Conservation (phyloP, 768 basidiomycete genomes). For the Kwoniella pini region DNA sequence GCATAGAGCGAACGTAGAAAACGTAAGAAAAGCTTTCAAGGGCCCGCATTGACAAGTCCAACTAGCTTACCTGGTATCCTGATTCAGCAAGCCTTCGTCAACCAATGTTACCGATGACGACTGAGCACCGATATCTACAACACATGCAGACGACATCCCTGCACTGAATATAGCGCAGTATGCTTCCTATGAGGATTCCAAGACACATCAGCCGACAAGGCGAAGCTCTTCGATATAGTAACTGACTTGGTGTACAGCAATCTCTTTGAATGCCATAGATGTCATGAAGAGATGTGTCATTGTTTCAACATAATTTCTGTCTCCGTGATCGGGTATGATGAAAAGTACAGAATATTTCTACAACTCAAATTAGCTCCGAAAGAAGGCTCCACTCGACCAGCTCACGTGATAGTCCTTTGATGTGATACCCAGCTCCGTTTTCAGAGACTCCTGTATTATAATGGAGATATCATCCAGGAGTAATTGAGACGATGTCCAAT, state of each 20-base stretch:
- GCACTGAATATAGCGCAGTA: conserved; percentile 92
- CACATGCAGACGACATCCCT: conserved; percentile 90
- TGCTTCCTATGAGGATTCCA: conserved; percentile 67
- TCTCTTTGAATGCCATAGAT: conserved; percentile 86
- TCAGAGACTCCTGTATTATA: conserved; percentile 65
- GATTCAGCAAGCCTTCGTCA: conserved; percentile 84
- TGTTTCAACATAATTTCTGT: conserved; percentile 77
- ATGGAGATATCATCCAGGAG: conserved; percentile 75
- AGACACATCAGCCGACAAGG: not conserved
- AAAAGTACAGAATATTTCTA: conserved; percentile 85
- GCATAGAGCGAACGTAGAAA: too few species aligned
- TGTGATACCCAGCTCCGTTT: conserved; percentile 30
- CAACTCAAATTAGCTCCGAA: not conserved
- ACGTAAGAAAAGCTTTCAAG: too few species aligned
- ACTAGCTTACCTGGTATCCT: conserved; percentile 74
- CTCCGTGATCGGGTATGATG: conserved; percentile 89
- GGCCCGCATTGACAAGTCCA: too few species aligned
- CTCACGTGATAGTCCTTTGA: conserved; percentile 42
- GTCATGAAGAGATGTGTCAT: conserved; percentile 71
- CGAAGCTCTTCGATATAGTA: not conserved
- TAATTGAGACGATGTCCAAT: conserved; percentile 65
- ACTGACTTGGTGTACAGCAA: conserved; percentile 84
- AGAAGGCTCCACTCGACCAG: not conserved
- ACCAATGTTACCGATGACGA: conserved; percentile 86
- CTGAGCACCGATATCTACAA: conserved; percentile 88